Evolutionary conservation across 1,284 basidiomycete genomes (phyloP).

Genomic region (Stereum hirsutum): DNA sequence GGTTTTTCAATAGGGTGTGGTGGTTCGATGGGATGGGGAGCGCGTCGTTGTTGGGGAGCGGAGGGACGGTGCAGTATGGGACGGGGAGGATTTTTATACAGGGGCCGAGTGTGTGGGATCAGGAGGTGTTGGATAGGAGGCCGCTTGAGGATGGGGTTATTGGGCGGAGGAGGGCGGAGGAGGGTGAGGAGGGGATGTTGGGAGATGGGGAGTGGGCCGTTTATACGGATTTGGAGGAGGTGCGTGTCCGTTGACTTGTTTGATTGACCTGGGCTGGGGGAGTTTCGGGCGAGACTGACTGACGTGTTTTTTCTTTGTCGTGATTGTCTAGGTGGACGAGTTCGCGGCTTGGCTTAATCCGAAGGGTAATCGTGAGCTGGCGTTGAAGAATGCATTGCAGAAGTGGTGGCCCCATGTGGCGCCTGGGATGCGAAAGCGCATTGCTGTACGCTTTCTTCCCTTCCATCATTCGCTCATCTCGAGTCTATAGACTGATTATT

Average conservation of each 20-base stretch:
- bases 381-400: slow-evolving; percentile 69
- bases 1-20: slow-evolving; percentile 94
- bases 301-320: slow-evolving; percentile 2
- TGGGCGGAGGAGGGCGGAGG: slow-evolving; percentile 60
- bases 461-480: slow-evolving; percentile 2
- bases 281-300: no score
- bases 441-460: slow-evolving; percentile 43
- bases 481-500: not conserved
- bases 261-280: not conserved
- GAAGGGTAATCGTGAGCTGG: slow-evolving; percentile 83
- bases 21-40: slow-evolving; percentile 97
- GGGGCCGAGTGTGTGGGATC: slow-evolving; percentile 73
- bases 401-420: slow-evolving; percentile 86
- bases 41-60: slow-evolving; percentile 64
- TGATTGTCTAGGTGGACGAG: slow-evolving; percentile 57
- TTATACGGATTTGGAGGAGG: slow-evolving; percentile 83
- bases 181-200: slow-evolving; percentile 68
- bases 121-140: slow-evolving; percentile 49
- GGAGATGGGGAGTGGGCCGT: slow-evolving; percentile 80
- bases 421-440: slow-evolving; percentile 71
- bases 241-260: slow-evolving; percentile 22
- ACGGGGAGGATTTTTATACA: slow-evolving; percentile 89
- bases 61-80: slow-evolving; percentile 74
- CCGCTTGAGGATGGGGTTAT: slow-evolving; percentile 52
- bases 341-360: slow-evolving; percentile 87